Conservation (phyloP, 2,329 filamentous ascomycete genomes). For the Aureobasidium leucospermi region DNA sequence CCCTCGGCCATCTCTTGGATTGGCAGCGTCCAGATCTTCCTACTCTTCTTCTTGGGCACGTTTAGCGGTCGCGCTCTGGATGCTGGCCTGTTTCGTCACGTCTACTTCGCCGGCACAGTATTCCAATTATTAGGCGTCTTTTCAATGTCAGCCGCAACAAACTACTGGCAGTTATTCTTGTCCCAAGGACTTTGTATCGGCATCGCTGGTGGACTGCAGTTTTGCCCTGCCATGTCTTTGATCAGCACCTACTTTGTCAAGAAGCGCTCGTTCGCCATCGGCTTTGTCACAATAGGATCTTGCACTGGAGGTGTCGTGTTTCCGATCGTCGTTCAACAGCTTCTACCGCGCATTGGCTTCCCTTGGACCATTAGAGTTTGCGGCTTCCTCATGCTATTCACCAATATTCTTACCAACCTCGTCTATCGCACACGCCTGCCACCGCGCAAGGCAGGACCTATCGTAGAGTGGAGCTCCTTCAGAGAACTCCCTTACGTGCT, state of each 20-base stretch:
- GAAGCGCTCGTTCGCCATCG: slow-evolving; percentile 28
- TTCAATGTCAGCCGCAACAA: slow-evolving; percentile 33
- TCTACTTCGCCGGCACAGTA: slow-evolving; percentile 31
- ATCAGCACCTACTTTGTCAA: slow-evolving; percentile 32
- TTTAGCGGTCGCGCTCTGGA: slow-evolving; percentile 15
- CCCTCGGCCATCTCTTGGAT: slow-evolving; percentile 31
- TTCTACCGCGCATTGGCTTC: slow-evolving; percentile 55
- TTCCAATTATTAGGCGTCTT: slow-evolving; percentile 36
- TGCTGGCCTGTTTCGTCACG: slow-evolving; percentile 25
- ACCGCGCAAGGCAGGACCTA: slow-evolving; percentile 30
- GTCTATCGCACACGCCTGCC: slow-evolving; percentile 30
- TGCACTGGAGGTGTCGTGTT: slow-evolving; percentile 58
- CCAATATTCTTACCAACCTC: slow-evolving; percentile 23
- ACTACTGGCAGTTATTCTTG: slow-evolving; percentile 42
- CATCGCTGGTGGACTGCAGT: slow-evolving; percentile 36
- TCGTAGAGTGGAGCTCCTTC: slow-evolving; percentile 31
- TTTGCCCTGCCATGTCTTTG: slow-evolving; percentile 31
- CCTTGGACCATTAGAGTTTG: slow-evolving; percentile 53
- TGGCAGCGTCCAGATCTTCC: slow-evolving; percentile 19
- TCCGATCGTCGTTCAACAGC: slow-evolving; percentile 45
- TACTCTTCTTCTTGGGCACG: slow-evolving; percentile 18
- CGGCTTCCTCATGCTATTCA: slow-evolving; percentile 44
- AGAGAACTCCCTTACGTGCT: slow-evolving; percentile 29
- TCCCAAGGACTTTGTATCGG: slow-evolving; percentile 43
- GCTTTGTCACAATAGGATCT: slow-evolving; percentile 50